phyloP scores from a whole-genome alignment of 306 rosid genomes.

The Glycyrrhiza uralensis region DNA sequence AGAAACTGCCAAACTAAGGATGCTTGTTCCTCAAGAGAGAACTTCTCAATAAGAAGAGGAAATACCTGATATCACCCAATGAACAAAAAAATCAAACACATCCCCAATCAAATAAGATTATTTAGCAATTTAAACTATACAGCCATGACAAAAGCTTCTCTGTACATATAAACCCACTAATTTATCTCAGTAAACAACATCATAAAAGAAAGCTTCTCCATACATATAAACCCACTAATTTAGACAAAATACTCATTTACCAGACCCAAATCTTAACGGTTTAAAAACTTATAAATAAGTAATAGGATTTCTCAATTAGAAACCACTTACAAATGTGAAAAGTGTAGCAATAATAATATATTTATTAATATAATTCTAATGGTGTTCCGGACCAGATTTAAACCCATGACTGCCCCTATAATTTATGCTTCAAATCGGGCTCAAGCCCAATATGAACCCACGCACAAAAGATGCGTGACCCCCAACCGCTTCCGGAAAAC shows the following conservation, averaged over 20 bases:
- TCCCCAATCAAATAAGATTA: not conserved
- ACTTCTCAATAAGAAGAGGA: slow-evolving; percentile 89
- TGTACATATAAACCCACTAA: not conserved
- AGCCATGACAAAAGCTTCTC: not conserved
- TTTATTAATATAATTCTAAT: slow-evolving; percentile 8
- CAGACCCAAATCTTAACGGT: not conserved
- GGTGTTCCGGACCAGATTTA: too few species aligned
- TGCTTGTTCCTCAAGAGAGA: slow-evolving; percentile 86
- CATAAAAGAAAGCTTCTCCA: not conserved
- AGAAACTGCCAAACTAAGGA: slow-evolving; percentile 96
- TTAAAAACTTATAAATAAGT: not conserved
- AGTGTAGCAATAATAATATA: not conserved
- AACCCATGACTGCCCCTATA: too few species aligned
- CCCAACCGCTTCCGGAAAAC: too few species aligned
- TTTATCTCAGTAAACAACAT: slow-evolving; percentile 1
- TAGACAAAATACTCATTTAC: not conserved
- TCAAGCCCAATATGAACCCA: too few species aligned
- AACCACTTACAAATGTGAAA: not conserved
- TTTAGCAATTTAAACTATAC: slow-evolving; percentile 12
- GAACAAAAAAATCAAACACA: slow-evolving; percentile 18
- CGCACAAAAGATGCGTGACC: too few species aligned
- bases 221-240: not conserved
- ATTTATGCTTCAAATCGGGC: too few species aligned
- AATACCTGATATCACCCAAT: slow-evolving; percentile 65
- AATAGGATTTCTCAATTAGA: not conserved